These are phyloP conservation scores for Neobulgaria alba DNA, from an alignment of 2,329 filamentous ascomycete species.

Conservation along the genomic window DNA sequence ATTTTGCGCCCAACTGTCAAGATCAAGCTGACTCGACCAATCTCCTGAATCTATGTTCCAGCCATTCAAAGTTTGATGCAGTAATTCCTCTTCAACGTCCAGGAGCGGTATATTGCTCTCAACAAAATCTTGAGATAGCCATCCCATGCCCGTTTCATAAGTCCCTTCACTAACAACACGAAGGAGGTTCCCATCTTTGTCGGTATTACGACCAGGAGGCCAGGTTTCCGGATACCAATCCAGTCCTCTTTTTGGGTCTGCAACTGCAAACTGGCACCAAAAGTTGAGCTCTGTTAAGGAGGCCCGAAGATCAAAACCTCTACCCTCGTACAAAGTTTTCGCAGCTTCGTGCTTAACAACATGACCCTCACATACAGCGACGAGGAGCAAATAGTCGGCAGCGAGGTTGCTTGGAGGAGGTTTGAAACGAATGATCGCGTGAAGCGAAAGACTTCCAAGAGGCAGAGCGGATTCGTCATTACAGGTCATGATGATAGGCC, in stretches of 20 bases:
- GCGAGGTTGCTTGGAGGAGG: constrained; percentile 58
- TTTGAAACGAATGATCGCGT: constrained; percentile 74
- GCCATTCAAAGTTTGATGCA: constrained; percentile 56
- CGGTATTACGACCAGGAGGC: constrained; percentile 57
- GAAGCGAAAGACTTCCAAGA: constrained; percentile 61
- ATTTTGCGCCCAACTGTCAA: constrained; percentile 33
- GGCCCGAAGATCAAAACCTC: constrained; percentile 66
- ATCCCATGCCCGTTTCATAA: constrained; percentile 70
- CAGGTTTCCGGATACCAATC: constrained; percentile 82
- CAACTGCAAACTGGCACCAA: constrained; percentile 95
- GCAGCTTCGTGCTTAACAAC: constrained; percentile 60
- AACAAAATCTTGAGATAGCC: constrained; percentile 55
- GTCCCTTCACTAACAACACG: constrained; percentile 77
- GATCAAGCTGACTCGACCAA: constrained; percentile 39
- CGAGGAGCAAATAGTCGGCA: constrained; percentile 69
- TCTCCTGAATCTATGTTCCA: constrained; percentile 59
- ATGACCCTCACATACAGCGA: constrained; percentile 87
- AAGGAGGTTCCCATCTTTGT: constrained; percentile 57
- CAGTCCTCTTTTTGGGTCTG: constrained; percentile 77
- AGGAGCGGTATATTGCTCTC: constrained; percentile 30
- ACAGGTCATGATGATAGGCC: constrained; percentile 92
- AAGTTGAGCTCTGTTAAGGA: constrained; percentile 80
- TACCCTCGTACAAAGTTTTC: constrained; percentile 59
- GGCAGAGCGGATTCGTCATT: constrained; percentile 84
- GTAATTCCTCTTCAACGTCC: constrained; percentile 50